Evolutionary conservation across 257 asterid genomes (phyloP).

Genomic region (Echites panduratus): DNA sequence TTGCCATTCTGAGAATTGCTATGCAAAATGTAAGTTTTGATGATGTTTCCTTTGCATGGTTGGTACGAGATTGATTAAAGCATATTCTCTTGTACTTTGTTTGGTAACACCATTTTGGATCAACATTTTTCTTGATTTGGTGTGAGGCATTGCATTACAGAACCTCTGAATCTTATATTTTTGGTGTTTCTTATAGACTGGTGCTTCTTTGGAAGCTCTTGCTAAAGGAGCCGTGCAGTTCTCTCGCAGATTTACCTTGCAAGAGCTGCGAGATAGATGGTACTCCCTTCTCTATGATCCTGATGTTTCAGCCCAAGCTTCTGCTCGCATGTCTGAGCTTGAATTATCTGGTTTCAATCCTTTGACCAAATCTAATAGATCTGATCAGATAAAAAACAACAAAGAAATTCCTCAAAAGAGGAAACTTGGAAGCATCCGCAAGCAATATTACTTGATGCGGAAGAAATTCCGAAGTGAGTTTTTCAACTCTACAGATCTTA

Average conservation of each 20-base stretch:
- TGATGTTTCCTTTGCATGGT: neutral
- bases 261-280: slow-evolving; percentile 76
- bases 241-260: slow-evolving; percentile 69
- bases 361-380: slow-evolving; percentile 41
- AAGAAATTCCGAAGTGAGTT: slow-evolving; percentile 64
- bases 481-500: slow-evolving; percentile 45
- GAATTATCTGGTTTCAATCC: slow-evolving; percentile 70
- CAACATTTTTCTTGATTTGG: neutral
- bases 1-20: neutral
- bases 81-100: neutral
- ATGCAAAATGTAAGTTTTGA: neutral
- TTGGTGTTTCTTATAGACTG: slow-evolving; percentile 43
- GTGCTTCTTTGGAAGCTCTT: slow-evolving; percentile 91
- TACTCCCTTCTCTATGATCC: slow-evolving; percentile 82
- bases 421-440: slow-evolving; percentile 59
- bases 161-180: slow-evolving; percentile 7
- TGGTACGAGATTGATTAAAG: neutral
- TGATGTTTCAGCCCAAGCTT: slow-evolving; percentile 59
- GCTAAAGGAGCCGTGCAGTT: slow-evolving; percentile 89
- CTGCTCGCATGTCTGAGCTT: slow-evolving; percentile 65
- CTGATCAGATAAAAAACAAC: slow-evolving; percentile 40
- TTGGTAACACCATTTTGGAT: neutral
- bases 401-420: slow-evolving; percentile 54
- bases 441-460: slow-evolving; percentile 68
- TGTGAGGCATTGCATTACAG: neutral